Percentiles rank a stretch among this genome's conserved stretches.
phyloP scores from a whole-genome alignment of 805 yeast genomes.

The Schwanniomyces pseudopolymorphus region DNA sequence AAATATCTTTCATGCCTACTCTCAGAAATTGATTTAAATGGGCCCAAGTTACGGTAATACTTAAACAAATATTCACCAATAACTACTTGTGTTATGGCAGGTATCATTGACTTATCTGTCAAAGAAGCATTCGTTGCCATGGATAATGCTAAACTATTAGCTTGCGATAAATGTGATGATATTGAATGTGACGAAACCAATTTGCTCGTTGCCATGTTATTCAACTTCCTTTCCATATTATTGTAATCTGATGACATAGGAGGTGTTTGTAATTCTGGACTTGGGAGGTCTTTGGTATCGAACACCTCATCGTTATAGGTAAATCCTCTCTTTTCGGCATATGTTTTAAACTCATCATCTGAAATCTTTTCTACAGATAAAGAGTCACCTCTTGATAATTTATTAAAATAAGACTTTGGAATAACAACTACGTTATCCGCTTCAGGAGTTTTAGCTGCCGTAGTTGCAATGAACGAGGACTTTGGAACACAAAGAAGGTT shows the following conservation, averaged over 20 bases:
- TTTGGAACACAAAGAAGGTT: slow-evolving; percentile 59
- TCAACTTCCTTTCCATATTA: background rate
- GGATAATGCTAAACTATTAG: slow-evolving; percentile 30
- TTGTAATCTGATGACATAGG: slow-evolving; percentile 2
- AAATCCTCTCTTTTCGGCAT: slow-evolving; percentile 53
- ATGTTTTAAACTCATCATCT: slow-evolving; percentile 43
- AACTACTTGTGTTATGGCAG: slow-evolving; percentile 87
- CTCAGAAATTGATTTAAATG: slow-evolving; percentile 71
- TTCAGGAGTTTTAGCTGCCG: slow-evolving; percentile 56
- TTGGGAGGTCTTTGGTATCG: slow-evolving; percentile 1
- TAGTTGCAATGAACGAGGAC: slow-evolving; percentile 61
- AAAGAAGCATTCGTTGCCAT: slow-evolving; percentile 64
- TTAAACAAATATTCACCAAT: slow-evolving; percentile 90
- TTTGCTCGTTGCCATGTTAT: slow-evolving; percentile 7
- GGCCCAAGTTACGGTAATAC: slow-evolving; percentile 76
- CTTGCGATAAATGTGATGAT: slow-evolving; percentile 27
- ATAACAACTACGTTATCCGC: slow-evolving; percentile 57
- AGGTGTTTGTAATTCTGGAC: slow-evolving; percentile 10
- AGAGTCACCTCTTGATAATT: slow-evolving; percentile 47
- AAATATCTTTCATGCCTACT: slow-evolving; percentile 87
- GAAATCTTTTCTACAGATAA: slow-evolving; percentile 44
- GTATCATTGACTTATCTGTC: slow-evolving; percentile 70
- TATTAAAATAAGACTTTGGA: slow-evolving; percentile 64
- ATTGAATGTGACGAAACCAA: slow-evolving; percentile 25
- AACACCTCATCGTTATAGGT: slow-evolving; percentile 20